phyloP scores from a whole-genome alignment of 2,329 filamentous ascomycete genomes.

The Colletotrichum sp. region DNA sequence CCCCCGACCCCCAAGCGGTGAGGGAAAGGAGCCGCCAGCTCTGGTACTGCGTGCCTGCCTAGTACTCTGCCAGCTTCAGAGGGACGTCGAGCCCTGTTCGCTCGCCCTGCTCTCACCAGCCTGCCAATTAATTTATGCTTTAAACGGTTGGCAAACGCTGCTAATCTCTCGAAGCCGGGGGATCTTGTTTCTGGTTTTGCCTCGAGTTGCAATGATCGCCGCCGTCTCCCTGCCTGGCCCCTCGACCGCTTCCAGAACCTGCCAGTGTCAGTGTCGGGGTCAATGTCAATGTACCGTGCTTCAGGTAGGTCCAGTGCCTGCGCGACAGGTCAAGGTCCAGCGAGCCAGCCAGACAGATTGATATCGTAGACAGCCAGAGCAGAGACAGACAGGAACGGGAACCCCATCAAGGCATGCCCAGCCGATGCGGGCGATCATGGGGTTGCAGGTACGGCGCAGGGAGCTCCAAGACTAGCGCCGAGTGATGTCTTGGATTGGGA shows the following conservation, averaged over 20 bases:
- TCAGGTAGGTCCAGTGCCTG: not conserved
- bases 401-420: constrained; percentile 17
- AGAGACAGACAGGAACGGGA: not conserved
- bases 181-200: not conserved
- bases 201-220: not conserved
- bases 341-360: not conserved
- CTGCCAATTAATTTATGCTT: not conserved
- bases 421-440: constrained; percentile 18
- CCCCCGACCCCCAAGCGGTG: constrained; percentile 15
- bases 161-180: not conserved
- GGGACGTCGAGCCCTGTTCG: not conserved
- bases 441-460: constrained; percentile 11
- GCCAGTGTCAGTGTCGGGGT: not conserved
- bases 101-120: not conserved
- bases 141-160: not conserved
- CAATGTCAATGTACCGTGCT: not conserved
- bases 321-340: not conserved
- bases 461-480: constrained; percentile 3
- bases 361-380: not conserved
- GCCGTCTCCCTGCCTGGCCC: not conserved
- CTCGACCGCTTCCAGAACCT: not conserved
- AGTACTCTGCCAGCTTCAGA: not conserved
- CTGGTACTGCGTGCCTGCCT: not conserved
- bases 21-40: not conserved
- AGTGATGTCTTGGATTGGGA: constrained; percentile 6